Conservation (phyloP, 2,329 filamentous ascomycete genomes). For the Ophiobolus disseminans region DNA sequence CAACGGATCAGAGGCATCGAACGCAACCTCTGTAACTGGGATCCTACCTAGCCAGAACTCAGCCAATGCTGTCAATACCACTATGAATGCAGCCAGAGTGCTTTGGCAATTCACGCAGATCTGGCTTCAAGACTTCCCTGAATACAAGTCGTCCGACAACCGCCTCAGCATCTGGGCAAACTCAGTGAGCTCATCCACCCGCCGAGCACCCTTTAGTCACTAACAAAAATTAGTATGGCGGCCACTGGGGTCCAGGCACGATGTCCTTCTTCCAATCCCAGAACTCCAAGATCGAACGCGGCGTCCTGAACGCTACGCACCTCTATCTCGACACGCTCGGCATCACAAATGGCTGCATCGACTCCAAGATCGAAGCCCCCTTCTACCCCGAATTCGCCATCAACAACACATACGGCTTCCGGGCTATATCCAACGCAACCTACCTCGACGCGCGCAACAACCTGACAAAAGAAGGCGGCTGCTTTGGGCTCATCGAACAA, state of each 20-base stretch:
- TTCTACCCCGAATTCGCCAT: slow-evolving; percentile 58
- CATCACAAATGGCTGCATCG: slow-evolving; percentile 53
- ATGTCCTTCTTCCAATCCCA: slow-evolving; percentile 60
- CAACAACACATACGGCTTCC: slow-evolving; percentile 64
- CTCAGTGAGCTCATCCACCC: slow-evolving; percentile 10
- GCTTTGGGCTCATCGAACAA: slow-evolving; percentile 57
- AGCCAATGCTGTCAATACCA: slow-evolving; percentile 19
- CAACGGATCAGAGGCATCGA: slow-evolving; percentile 10
- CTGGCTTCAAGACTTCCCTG: slow-evolving; percentile 30
- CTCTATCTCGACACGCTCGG: slow-evolving; percentile 55
- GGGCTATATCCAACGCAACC: slow-evolving; percentile 52
- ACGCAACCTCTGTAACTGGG: slow-evolving; percentile 14
- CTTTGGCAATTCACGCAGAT: slow-evolving; percentile 27
- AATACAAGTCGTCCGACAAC: slow-evolving; percentile 24
- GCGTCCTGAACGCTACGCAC: slow-evolving; percentile 18
- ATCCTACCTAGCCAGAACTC: slow-evolving; percentile 16
- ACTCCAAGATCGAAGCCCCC: slow-evolving; percentile 55
- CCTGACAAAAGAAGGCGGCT: slow-evolving; percentile 54
- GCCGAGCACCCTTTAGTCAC: background rate
- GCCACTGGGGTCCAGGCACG: slow-evolving; percentile 62
- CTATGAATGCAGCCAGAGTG: slow-evolving; percentile 22
- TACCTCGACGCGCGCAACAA: slow-evolving; percentile 49
- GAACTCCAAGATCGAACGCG: slow-evolving; percentile 58
- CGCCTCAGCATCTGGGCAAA: slow-evolving; percentile 39
- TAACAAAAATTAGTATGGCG: slow-evolving; percentile 53